Evolutionary conservation across 148 eudicot species (phyloP), one percentile per base, ranked within the genome.

Genomic region (Rhododendron kiyosumense): DNA sequence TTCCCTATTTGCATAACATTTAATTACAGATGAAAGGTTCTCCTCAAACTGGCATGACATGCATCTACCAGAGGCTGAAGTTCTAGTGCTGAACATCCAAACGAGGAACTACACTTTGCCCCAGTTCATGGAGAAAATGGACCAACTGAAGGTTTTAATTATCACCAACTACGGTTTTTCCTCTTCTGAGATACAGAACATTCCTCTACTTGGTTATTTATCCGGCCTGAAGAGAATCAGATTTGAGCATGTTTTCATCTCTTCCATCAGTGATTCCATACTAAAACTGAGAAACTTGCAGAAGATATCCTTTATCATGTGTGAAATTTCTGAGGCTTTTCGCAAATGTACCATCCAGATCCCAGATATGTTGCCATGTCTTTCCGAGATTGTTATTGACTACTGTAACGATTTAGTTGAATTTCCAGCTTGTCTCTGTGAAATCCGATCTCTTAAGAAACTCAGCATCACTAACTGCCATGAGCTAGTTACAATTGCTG

Each of bases 221-320:
- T 67, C 65, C 43, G 73, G 73, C 24, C 84, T 90, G 22, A 90
- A 78, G 84, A 86, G 88, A 71, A 86, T 90, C 65, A 88, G 87
- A 38, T 51, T 90, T 28, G 90, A 90, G 18, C 80, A 84, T 46
- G 61, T 90, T 22, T 78, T 84, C 0, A 54, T 90, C 38, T 24
- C 88, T 30, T 84, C 75, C 24, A 41, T 81, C 14, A 3, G 38
- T 65, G 18, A 81, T 24, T 18, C 89, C 26, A 65, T 54, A 32
- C 71, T 88, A 20, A 67, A 81, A 28, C 41, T 88, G 18, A 57
- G 32, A 46, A 90, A 84, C 30, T 84, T 90, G 87, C 87, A 59
- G 83, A 90, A 90, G 83, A 2, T 90, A 49, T 90, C 91, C 51
- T 51, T 90, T 26, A 36, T 78, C 45, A 81, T 84, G 86, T 90